Evolutionary conservation across 768 basidiomycete species (phyloP).

Genomic region (Auricularia cornea): DNA sequence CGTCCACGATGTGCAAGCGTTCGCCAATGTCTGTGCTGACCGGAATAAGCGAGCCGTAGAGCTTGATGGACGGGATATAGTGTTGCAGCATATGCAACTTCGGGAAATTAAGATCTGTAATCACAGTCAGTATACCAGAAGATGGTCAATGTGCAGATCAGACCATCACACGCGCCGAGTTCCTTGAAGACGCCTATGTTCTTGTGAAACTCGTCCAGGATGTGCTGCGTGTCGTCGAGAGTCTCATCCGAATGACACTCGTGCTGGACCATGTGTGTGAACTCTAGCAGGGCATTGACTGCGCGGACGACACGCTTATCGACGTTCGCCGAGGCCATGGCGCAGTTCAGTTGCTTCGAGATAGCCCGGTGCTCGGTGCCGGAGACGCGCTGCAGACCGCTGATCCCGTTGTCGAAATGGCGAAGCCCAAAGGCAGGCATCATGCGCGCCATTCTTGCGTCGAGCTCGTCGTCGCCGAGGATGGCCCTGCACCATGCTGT

Average conservation of each 20-base stretch:
- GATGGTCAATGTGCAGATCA: constrained; percentile 3
- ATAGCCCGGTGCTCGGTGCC: background rate
- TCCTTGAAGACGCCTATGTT: constrained; percentile 2
- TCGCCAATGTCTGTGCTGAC: constrained; percentile 22
- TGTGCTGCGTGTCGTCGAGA: background rate
- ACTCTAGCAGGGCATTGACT: constrained; percentile 15
- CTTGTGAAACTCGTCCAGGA: background rate
- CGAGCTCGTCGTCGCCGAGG: constrained; percentile 22
- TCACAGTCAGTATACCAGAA: background rate
- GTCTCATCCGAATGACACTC: constrained; percentile 7
- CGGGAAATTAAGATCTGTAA: constrained; percentile 18
- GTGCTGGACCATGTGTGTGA: constrained; percentile 18
- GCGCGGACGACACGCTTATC: constrained; percentile 1
- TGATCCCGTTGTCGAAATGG: background rate
- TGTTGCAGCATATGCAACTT: constrained; percentile 18
- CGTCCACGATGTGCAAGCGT: constrained; percentile 12
- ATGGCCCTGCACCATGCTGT: background rate
- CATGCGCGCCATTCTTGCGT: background rate
- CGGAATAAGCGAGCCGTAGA: constrained; percentile 15
- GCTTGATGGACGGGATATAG: constrained; percentile 10
- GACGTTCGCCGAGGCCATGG: background rate
- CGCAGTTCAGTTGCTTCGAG: background rate
- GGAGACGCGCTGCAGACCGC: background rate
- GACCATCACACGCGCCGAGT: constrained; percentile 3
- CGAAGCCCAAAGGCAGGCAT: background rate